A percentile compares a stretch with the other conserved stretches of the same genome.
These are phyloP conservation scores for Lactifluus subvellereus DNA, from an alignment of 768 basidiomycete species.

Conservation along the genomic window DNA sequence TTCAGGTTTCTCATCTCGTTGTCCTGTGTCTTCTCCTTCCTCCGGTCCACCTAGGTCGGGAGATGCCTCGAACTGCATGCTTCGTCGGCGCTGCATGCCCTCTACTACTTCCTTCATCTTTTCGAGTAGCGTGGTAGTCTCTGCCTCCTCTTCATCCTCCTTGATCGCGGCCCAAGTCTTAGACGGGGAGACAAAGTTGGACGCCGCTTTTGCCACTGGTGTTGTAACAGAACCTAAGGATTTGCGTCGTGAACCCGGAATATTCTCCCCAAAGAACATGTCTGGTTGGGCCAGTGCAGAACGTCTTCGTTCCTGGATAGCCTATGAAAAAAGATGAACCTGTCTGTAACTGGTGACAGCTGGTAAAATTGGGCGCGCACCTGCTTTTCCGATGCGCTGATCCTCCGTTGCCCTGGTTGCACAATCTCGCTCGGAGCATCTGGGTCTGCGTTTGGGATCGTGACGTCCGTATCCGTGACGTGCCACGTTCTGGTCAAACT, in stretches of 20 bases:
- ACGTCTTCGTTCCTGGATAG: slow-evolving; percentile 56
- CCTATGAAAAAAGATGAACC: slow-evolving; percentile 30
- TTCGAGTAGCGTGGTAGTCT: slow-evolving; percentile 34
- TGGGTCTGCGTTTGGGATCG: slow-evolving; percentile 35
- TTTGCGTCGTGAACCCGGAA: slow-evolving; percentile 45
- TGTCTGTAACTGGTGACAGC: neutral
- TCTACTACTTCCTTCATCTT: slow-evolving; percentile 36
- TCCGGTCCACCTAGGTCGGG: slow-evolving; percentile 34
- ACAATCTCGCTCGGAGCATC: neutral
- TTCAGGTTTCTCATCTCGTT: slow-evolving; percentile 26
- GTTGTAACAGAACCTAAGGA: slow-evolving; percentile 26
- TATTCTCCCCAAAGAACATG: slow-evolving; percentile 45
- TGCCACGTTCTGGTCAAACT: slow-evolving; percentile 49
- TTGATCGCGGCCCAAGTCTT: slow-evolving; percentile 21
- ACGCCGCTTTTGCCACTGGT: neutral
- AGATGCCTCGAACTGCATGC: slow-evolving; percentile 27
- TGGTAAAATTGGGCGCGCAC: neutral
- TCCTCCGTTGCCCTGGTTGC: neutral
- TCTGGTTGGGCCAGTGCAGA: slow-evolving; percentile 49
- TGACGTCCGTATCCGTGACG: slow-evolving; percentile 50
- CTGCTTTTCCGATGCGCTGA: slow-evolving; percentile 14
- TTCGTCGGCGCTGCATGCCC: slow-evolving; percentile 34
- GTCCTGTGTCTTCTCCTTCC: slow-evolving; percentile 36
- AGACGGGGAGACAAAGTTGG: slow-evolving; percentile 4
- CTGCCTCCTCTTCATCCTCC: slow-evolving; percentile 31